Conservation (phyloP, 805 yeast genomes). For the Metschnikowia proteae region DNA sequence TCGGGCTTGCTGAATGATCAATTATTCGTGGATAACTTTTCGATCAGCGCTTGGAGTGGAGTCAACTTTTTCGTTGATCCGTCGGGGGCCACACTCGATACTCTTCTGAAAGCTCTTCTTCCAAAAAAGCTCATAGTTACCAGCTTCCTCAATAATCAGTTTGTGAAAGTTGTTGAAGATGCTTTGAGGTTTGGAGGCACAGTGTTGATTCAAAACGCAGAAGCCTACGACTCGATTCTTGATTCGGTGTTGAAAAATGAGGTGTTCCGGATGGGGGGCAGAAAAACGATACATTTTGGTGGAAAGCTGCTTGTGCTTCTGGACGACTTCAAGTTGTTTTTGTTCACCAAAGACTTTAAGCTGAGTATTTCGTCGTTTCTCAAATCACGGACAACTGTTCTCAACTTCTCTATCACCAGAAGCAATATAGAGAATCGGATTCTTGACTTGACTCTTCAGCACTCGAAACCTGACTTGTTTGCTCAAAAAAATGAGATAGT, state of each 20-base stretch:
- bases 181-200: slow-evolving; percentile 80
- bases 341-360: slow-evolving; percentile 59
- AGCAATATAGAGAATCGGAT: slow-evolving; percentile 63
- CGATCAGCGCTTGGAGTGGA: slow-evolving; percentile 41
- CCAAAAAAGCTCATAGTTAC: slow-evolving; percentile 48
- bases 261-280: slow-evolving; percentile 62
- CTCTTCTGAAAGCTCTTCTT: slow-evolving; percentile 29
- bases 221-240: slow-evolving; percentile 71
- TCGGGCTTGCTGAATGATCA: slow-evolving; percentile 57
- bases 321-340: slow-evolving; percentile 53
- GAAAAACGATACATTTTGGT: slow-evolving; percentile 59
- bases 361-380: slow-evolving; percentile 50
- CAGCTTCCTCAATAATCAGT: slow-evolving; percentile 68
- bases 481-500: slow-evolving; percentile 50
- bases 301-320: slow-evolving; percentile 64
- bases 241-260: slow-evolving; percentile 61
- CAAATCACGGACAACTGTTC: slow-evolving; percentile 55
- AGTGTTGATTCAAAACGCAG: slow-evolving; percentile 74
- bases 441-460: slow-evolving; percentile 50
- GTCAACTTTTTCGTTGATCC: slow-evolving; percentile 75
- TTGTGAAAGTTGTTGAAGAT: slow-evolving; percentile 67
- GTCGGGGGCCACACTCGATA: slow-evolving; percentile 29
- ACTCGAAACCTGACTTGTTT: slow-evolving; percentile 66
- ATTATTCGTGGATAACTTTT: slow-evolving; percentile 58
- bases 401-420: slow-evolving; percentile 72